A percentile compares a stretch with the other conserved stretches of the same genome.
Evolutionary conservation across 2,329 filamentous ascomycete species (phyloP).

Genomic region (Hymenoscyphus occultus): DNA sequence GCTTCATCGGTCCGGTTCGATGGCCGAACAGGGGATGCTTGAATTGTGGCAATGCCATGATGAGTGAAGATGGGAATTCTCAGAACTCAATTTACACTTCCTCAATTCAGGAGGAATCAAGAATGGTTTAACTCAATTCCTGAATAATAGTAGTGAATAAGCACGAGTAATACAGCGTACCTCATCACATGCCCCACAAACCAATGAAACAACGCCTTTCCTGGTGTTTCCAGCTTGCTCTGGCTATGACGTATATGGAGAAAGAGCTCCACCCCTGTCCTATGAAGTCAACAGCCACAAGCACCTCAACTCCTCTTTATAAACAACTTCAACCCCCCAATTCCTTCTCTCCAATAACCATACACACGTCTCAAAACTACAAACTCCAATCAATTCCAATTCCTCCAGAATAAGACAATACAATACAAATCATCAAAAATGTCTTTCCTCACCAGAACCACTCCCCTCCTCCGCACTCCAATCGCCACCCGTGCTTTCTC

Average conservation of each 20-base stretch:
- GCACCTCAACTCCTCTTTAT: background rate
- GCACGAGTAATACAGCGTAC: background rate
- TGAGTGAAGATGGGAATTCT: background rate
- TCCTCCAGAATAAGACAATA: background rate
- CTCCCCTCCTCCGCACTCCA: constrained; percentile 38
- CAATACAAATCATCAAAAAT: constrained; percentile 37
- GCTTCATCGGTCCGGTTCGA: background rate
- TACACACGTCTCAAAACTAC: background rate
- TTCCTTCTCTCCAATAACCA: background rate
- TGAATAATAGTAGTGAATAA: background rate
- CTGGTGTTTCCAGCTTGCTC: background rate
- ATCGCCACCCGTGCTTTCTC: constrained; percentile 48
- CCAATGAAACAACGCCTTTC: background rate
- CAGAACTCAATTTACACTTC: background rate
- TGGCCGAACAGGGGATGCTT: background rate
- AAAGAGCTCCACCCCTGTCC: constrained; percentile 6
- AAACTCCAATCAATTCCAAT: background rate
- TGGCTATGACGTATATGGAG: background rate
- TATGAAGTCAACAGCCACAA: constrained; percentile 4
- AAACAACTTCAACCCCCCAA: background rate
- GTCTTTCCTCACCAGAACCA: constrained; percentile 52
- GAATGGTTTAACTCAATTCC: background rate
- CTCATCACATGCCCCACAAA: background rate
- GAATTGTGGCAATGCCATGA: background rate
- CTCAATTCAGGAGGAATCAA: background rate